Percentiles rank a stretch among this genome's conserved stretches.
Conservation (phyloP, 305 asterid genomes). For the Fraxinus angustifolia region DNA sequence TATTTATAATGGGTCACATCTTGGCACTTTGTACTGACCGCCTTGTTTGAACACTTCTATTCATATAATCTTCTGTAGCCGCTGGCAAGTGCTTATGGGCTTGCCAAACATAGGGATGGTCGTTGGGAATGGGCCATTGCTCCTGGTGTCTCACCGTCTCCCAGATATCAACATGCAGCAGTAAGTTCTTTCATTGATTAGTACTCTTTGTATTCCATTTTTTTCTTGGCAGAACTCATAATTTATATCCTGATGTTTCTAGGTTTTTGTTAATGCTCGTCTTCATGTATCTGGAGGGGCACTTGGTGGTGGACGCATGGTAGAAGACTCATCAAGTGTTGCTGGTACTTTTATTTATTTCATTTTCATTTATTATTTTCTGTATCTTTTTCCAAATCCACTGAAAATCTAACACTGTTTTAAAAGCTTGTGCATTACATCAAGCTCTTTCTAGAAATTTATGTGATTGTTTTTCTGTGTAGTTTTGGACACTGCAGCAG, state of each 20-base stretch:
- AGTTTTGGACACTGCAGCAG: conserved; percentile 99
- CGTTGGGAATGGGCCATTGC: conserved; percentile 99
- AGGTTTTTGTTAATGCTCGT: conserved; percentile 99
- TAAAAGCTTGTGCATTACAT: conserved; percentile 1
- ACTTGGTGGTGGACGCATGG: conserved; percentile 99
- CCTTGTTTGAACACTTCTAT: conserved; percentile 15
- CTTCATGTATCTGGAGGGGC: conserved; percentile 99
- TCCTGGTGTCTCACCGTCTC: conserved; percentile 96
- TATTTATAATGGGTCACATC: not conserved
- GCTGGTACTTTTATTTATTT: conserved; percentile 60
- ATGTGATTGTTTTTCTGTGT: conserved; percentile 18
- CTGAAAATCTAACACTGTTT: not conserved
- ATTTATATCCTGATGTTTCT: conserved; percentile 22
- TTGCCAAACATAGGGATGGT: conserved; percentile 99
- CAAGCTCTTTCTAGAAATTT: conserved; percentile 3
- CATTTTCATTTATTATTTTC: conserved; percentile 15
- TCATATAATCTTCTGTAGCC: conserved; percentile 53
- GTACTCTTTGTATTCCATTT: not conserved
- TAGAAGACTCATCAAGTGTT: conserved; percentile 97
- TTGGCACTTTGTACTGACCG: conserved; percentile 8
- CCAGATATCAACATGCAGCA: conserved; percentile 98
- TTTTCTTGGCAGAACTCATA: conserved; percentile 17
- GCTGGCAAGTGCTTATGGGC: conserved; percentile 95
- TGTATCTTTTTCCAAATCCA: not conserved
- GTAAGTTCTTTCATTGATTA: conserved; percentile 40